phyloP scores from a whole-genome alignment of 163 green algal genomes.

The Scenedesmus sp. region DNA sequence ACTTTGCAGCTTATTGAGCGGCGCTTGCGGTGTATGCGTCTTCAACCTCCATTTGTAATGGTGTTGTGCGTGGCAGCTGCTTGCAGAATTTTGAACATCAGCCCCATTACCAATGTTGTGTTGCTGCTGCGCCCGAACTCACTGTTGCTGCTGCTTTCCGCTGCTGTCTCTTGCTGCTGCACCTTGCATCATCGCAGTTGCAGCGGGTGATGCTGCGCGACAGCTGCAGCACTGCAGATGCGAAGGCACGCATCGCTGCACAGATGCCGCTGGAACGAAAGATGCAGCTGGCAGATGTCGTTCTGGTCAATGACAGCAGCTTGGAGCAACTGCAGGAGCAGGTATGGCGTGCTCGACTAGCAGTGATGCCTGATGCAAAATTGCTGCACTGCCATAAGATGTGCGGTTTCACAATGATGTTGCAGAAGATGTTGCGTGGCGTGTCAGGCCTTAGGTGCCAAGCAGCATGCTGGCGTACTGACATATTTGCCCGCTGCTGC shows the following conservation, averaged over 20 bases:
- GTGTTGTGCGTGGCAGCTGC: background rate
- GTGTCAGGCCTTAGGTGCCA: too few relatives aligned
- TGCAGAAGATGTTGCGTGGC: background rate
- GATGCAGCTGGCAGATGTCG: slow-evolving; percentile 59
- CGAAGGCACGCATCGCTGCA: slow-evolving; percentile 58
- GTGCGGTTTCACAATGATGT: too few relatives aligned
- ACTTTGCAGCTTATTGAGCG: too few relatives aligned
- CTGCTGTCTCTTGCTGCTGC: slow-evolving; percentile 8
- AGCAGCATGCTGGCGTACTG: background rate
- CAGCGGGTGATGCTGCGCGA: slow-evolving; percentile 59
- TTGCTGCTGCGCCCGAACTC: background rate
- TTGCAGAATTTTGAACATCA: too few relatives aligned
- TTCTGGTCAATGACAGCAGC: slow-evolving; percentile 74
- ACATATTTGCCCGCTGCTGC: background rate
- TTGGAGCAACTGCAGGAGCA: slow-evolving; percentile 58
- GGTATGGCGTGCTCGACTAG: slow-evolving; percentile 32
- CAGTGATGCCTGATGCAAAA: too few relatives aligned
- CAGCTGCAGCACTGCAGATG: slow-evolving; percentile 55
- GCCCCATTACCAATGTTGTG: background rate
- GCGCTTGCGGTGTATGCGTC: background rate
- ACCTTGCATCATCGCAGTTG: background rate
- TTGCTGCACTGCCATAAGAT: too few relatives aligned
- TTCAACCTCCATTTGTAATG: too few relatives aligned
- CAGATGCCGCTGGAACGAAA: slow-evolving; percentile 81
- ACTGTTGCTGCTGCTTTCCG: background rate